Evolutionary conservation across 2,329 filamentous ascomycete species (phyloP).

Genomic region (Cordyceps pruinosa): DNA sequence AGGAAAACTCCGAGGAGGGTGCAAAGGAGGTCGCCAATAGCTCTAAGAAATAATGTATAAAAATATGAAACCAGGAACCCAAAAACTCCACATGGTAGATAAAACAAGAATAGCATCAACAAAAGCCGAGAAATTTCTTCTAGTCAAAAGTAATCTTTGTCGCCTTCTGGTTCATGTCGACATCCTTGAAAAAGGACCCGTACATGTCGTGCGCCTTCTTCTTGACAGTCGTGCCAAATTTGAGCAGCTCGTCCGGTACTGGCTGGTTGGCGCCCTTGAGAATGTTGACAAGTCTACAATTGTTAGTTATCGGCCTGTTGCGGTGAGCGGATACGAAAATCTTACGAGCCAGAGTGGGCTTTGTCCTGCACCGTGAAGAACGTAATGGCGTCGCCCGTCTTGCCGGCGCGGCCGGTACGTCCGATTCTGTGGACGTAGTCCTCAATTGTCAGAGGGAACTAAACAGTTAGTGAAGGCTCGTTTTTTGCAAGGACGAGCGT

Average conservation of each 20-base stretch:
- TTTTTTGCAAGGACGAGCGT: not conserved
- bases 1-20: not conserved
- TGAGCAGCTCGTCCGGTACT: constrained; percentile 83
- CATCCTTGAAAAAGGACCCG: constrained; percentile 91
- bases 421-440: constrained; percentile 98
- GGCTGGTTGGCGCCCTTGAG: constrained; percentile 87
- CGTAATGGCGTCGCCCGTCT: constrained; percentile 81
- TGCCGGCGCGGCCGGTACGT: constrained; percentile 86
- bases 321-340: constrained; percentile 23
- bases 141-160: constrained; percentile 89
- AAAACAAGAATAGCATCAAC: not conserved
- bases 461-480: constrained; percentile 16
- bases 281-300: constrained; percentile 75
- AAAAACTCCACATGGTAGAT: constrained; percentile 1
- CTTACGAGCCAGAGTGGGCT: constrained; percentile 77
- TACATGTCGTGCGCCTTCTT: constrained; percentile 97
- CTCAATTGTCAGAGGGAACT: constrained; percentile 89
- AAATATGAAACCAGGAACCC: not conserved
- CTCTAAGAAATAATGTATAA: constrained; percentile 7
- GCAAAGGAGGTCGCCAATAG: not conserved
- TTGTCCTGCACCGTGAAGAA: constrained; percentile 96
- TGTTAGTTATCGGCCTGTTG: constrained; percentile 16
- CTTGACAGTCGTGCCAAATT: constrained; percentile 97
- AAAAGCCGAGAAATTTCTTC: not conserved
- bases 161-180: constrained; percentile 72